Conservation (phyloP, 176 grass and related monocot genomes). For the Ananas comosus region DNA sequence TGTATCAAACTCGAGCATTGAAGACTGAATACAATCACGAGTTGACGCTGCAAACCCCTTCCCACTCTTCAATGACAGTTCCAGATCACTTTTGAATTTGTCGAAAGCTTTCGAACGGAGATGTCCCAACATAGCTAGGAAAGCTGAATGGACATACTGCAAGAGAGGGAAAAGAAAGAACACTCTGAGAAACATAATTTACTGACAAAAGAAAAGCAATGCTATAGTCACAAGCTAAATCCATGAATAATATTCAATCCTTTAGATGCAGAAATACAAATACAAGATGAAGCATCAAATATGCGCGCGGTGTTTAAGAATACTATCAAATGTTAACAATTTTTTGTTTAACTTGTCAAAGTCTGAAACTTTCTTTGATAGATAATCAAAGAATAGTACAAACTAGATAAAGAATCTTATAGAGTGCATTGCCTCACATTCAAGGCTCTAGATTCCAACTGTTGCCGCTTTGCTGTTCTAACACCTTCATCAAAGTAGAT, state of each 20-base stretch:
- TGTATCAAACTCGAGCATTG: constrained; percentile 48
- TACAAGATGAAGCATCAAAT: background rate
- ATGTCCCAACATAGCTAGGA: constrained; percentile 48
- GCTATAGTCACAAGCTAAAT: background rate
- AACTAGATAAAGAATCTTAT: background rate
- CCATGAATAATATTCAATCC: background rate
- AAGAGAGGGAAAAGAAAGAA: constrained; percentile 8
- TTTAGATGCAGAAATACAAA: background rate
- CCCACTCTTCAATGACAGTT: constrained; percentile 38
- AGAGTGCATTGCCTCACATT: constrained; percentile 42
- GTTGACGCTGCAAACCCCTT: constrained; percentile 49
- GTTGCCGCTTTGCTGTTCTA: constrained; percentile 55
- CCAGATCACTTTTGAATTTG: constrained; percentile 76
- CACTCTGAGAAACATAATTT: background rate
- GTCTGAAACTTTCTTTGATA: background rate
- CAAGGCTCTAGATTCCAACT: constrained; percentile 59
- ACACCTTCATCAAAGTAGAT: constrained; percentile 92
- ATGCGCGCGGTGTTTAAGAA: no score
- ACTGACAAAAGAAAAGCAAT: background rate
- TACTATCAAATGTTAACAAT: background rate
- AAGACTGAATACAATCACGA: constrained; percentile 38
- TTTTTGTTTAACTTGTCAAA: background rate
- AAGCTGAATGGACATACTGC: constrained; percentile 48
- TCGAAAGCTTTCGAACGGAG: constrained; percentile 37
- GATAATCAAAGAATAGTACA: background rate